These are phyloP conservation scores for Durio zibethinus DNA, from an alignment of 345 rosid genomes.

Conservation along the genomic window DNA sequence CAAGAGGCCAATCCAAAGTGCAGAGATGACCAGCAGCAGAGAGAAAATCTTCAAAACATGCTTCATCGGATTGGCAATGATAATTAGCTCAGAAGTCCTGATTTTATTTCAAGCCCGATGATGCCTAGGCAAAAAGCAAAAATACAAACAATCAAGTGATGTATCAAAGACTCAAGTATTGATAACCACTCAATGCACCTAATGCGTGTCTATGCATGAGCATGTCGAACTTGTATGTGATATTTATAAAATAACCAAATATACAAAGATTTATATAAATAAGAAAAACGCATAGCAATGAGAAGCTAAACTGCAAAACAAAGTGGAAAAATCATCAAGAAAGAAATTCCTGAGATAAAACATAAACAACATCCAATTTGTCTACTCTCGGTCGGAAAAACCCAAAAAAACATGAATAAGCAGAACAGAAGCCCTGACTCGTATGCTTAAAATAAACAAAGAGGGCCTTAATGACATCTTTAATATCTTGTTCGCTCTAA, in stretches of 20 bases:
- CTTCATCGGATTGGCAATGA: constrained; percentile 34
- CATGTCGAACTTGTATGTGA: not conserved
- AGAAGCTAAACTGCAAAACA: not conserved
- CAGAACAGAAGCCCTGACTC: not conserved
- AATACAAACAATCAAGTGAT: not conserved
- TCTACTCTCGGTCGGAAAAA: not conserved
- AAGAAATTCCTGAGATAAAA: not conserved
- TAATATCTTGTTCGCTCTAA: not conserved
- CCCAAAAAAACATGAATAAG: not conserved
- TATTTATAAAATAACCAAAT: not conserved
- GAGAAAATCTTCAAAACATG: constrained; percentile 43
- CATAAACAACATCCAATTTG: not conserved
- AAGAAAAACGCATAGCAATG: not conserved
- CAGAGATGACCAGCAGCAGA: constrained; percentile 36
- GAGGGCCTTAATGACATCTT: not conserved
- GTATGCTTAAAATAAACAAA: not conserved
- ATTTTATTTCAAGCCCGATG: not conserved
- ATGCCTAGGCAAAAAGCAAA: not conserved
- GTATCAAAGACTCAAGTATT: not conserved
- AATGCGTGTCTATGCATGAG: not conserved
- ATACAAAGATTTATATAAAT: not conserved
- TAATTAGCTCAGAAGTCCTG: constrained; percentile 10
- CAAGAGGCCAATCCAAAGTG: constrained; percentile 50
- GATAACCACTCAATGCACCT: not conserved
- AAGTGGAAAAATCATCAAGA: not conserved